Base-by-base conservation (phyloP, 2,329 filamentous ascomycete species). In the Amphichorda felina region DNA sequence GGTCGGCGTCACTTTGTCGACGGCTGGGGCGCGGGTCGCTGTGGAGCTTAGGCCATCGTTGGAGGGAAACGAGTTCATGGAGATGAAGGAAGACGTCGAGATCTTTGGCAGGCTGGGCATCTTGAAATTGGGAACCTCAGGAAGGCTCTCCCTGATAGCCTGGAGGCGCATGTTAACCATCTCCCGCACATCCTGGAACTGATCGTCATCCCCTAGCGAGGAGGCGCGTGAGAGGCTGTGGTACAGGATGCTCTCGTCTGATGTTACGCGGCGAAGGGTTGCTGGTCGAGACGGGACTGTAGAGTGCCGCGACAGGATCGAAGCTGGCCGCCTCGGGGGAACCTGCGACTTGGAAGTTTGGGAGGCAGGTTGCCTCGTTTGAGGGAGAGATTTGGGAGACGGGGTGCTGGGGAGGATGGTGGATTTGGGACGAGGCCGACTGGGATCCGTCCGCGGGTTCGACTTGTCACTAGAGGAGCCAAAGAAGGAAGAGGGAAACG, bases 121-220 rank as follows among this genome's bases (percentile, higher is more conserved):
- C 49, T 78, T 84, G 57, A 88, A 81, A 37, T 78, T 84, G 2
- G 87, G 83, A 28, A 70, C 62, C 47, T 94, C 87, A 50, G 86
- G 79, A 41, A 84, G 75, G 50, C 82, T 93, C 53, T 95, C 88
- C 50, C 79, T 82, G 53, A 96, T 83, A 4, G 89, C 89, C 60
- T 94, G 94, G 50, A 91, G 69, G 29, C 89, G 73, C 45, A 82
- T 86, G 49, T 95, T 96, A 44, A 89, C 81, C 63, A 91, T 84
- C 41, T 85, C 82, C 30, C 79, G 75, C 10, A 94, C 76, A 54
- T 91, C 68, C 34, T 82, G 74, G 54, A 91, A 96, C 30, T 79
- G 72, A 27, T 75, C 75, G 47, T 89, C 84, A 50, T 95, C 85
- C 2, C 88, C 88, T 1, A 93, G 68, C 0, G 86, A 93, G 0